A percentile compares a stretch with the other conserved stretches of the same genome.
These are phyloP conservation scores for Mediolabrus comicus DNA, from an alignment of 108 stramenopile genomes.

Conservation along the genomic window DNA sequence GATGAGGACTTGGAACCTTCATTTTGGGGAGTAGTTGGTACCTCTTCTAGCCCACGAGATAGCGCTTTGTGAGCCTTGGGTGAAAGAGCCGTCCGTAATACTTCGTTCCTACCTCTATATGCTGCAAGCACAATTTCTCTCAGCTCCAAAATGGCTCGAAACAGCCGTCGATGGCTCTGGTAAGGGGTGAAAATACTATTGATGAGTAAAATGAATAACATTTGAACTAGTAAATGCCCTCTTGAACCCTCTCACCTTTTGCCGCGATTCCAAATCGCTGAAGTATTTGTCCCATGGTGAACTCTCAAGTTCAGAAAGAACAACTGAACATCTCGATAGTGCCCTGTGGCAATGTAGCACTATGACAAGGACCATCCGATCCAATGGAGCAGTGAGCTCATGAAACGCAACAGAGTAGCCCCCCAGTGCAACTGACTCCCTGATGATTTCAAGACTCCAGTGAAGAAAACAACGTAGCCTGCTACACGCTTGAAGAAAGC, in stretches of 20 bases:
- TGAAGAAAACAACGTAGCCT: slow-evolving; percentile 75
- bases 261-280: slow-evolving; percentile 47
- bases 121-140: slow-evolving; percentile 70
- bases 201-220: too few relatives aligned
- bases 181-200: too few relatives aligned
- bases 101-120: slow-evolving; percentile 58
- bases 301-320: slow-evolving; percentile 68
- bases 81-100: slow-evolving; percentile 57
- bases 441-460: slow-evolving; percentile 76
- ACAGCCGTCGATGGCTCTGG: slow-evolving; percentile 38
- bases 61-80: slow-evolving; percentile 56
- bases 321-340: slow-evolving; percentile 60
- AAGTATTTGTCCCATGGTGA: slow-evolving; percentile 54
- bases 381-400: slow-evolving; percentile 62
- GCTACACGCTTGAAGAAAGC: slow-evolving; percentile 74
- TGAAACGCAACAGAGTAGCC: slow-evolving; percentile 65
- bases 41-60: slow-evolving; percentile 50
- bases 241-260: too few relatives aligned
- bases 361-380: slow-evolving; percentile 65
- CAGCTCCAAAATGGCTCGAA: slow-evolving; percentile 60
- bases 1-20: slow-evolving; percentile 15
- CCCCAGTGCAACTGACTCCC: slow-evolving; percentile 69
- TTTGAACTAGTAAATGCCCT: too few relatives aligned
- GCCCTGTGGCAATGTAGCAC: slow-evolving; percentile 77
- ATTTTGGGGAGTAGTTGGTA: not conserved